Evolutionary conservation across 2,329 filamentous ascomycete species (phyloP), one percentile per base, ranked within the genome.

Genomic region (Macroventuria anomochaeta): DNA sequence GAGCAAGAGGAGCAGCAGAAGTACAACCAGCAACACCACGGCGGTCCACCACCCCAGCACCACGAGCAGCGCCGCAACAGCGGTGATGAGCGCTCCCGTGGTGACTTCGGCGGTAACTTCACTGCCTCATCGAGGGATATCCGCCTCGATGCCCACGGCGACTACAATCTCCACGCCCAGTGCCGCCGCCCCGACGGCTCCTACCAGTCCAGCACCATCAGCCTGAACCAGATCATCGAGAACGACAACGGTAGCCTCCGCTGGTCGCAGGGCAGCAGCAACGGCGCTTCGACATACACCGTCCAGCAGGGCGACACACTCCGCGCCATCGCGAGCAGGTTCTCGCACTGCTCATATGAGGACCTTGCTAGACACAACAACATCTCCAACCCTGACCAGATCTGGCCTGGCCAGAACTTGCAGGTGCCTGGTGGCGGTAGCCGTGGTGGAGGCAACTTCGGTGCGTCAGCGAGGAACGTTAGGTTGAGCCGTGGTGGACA

Each of bases 251-350:
- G 65, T 17, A 64, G 59, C 39, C 68, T 68, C 51, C 63, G 58
- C 40, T 69, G 65, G 67, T 61, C 65, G 5, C 38, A 51, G 5
- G 63, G 61, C 5, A 54, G 54, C 25, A 53, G 46, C 47, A 53
- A 52, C 44, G 46, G 57, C 43, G 48, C 53, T 0, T 57, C 52
- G n/a, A 52, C 59, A 6, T 61, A 65, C 32, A 67, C 60, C 1
- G 67, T 69, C 4, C 67, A 69, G 44, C 57, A 52, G 31, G 67
- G 67, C 36, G 67, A 69, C 17, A 68, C 67, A 11, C 57, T 69
- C 2, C 67, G 65, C 8, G 60, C 65, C 41, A 68, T 69, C 32
- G 67, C 67, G 0, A 48, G 41, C 2, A 56, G 67, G 12, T 62
- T 61, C 53, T 56, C 41, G 7, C 59, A 68, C 44, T 69, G 67